Evolutionary conservation across 2,329 filamentous ascomycete genomes (phyloP), one percentile per base, ranked within the genome.

Genomic region (Eutypa lata): DNA sequence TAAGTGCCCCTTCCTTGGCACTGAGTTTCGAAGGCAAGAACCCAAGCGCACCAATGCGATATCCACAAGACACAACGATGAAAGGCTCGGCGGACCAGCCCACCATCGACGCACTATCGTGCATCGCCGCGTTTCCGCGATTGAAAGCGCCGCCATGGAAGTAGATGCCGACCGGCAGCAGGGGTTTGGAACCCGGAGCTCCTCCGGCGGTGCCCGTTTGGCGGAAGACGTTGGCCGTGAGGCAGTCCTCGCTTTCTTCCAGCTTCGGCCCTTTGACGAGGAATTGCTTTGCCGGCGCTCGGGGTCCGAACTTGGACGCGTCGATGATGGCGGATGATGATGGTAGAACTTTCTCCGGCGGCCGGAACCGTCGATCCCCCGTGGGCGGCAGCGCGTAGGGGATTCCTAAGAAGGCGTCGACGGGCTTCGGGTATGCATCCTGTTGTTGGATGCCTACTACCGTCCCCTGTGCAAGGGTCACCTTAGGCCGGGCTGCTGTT

Each of bases 21-120:
- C 77, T 73, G 52, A 82, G 64, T 10, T 60, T 65, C 50, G 68
- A 83, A 22, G 76, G 75, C n/a, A 87, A 62, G 62, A 89, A 87
- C 0, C 86, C 86, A 61, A 86, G 74, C 3, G 79, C 78, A 8
- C 77, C 76, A 38, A 85, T 73, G 8, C 82, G 74, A 62, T 84
- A 77, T 58, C 74, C 74, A 61, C 79, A 74, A 33, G 71, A 74
- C 1, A 80, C 71, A 4, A 68, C 76, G 40, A 83, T 71, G 50
- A 80, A 73, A 0, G 76, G 74, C 50, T 71, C 60, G 11, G 61
- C 66, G 0, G 66, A 60, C 67, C 74, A 81, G n/a, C 73, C 75
- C 14, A 82, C 70, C 73, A 83, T 76, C 0, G 76, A 75, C 0
- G 74, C 72, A 1, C 77, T 76, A 52, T 81, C 72, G 57, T 81